phyloP scores from a whole-genome alignment of 192 early-diverging fungal genomes.

The Coemansia sp. region DNA sequence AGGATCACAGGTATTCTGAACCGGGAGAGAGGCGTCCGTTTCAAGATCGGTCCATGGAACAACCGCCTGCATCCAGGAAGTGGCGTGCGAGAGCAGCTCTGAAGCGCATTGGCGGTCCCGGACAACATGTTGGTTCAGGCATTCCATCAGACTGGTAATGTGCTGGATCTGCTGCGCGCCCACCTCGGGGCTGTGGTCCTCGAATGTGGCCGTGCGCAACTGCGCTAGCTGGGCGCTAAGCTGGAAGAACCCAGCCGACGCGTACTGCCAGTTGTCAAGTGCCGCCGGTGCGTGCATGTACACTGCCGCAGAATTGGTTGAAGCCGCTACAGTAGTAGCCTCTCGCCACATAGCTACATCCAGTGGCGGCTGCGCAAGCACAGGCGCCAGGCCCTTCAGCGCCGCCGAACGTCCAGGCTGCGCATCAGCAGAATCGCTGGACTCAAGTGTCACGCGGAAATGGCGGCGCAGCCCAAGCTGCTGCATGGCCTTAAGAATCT shows the following conservation, averaged over 20 bases:
- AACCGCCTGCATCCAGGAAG: constrained; percentile 33
- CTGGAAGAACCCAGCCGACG: constrained; percentile 36
- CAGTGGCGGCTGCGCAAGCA: constrained; percentile 23
- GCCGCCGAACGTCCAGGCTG: neutral
- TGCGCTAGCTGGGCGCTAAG: constrained; percentile 32
- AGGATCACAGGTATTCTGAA: neutral
- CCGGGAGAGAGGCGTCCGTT: neutral
- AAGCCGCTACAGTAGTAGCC: neutral
- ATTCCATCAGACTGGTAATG: constrained; percentile 29
- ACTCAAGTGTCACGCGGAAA: constrained; percentile 5
- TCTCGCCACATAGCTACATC: constrained; percentile 25
- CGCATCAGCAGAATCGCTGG: too few species aligned
- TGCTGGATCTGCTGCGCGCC: constrained; percentile 32
- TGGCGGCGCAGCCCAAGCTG: constrained; percentile 43
- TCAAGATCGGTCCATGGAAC: constrained; percentile 9
- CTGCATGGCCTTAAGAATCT: constrained; percentile 44
- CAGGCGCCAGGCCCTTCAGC: constrained; percentile 15
- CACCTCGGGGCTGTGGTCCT: constrained; percentile 42
- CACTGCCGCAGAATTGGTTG: constrained; percentile 1
- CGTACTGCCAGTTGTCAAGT: constrained; percentile 24
- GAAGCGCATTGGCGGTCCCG: constrained; percentile 33
- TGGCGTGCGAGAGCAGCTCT: constrained; percentile 17
- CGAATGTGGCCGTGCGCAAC: constrained; percentile 27
- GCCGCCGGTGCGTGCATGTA: constrained; percentile 5
- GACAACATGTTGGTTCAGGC: constrained; percentile 18